Base-by-base conservation (phyloP, 352 stramenopile species). In the Pythium aristosporum region DNA sequence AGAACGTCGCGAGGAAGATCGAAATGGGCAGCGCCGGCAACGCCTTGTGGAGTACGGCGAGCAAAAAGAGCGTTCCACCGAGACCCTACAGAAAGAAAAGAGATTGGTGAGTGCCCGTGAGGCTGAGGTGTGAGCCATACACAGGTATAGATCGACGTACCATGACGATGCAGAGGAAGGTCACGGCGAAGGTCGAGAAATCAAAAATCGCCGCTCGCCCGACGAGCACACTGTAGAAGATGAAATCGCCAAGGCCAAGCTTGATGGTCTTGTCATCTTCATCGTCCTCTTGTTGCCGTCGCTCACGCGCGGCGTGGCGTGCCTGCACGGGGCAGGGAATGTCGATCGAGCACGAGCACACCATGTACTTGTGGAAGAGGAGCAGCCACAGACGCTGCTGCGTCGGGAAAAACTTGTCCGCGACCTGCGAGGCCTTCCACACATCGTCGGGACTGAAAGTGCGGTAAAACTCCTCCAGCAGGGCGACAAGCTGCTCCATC, bases 141-240 rank as follows among this genome's bases (percentile, higher is more conserved):
- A 56, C 10, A 15, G 13, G 47, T 28, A 61, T 11, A 16, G 43
- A 39, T 25, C 0, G 13, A 73, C 76, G 75, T 73, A 93, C 85
- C 55, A 99, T 86, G 54, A 99, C 92, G 34, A 97, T 96, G 57
- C 80, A 91, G 12, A 99, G 64, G 50, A 98, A 98, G 49, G 91
- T 97, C 32, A 93, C 83, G 5, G 89, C 88, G 71, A 98, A 98
- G 5, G 96, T 94, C 20, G 94, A 96, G 67, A 99, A 99, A 64
- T 97, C 96, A 66, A 96, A 96, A 43, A 98, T 92, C 18, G 94
- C 95, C 43, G 97, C 96, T 47, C 97, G 96, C 12, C 92, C 95
- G 11, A 99, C 95, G 36, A 99, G 77, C 18, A 99, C 90, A 71
- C 85, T 98, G 81, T 99, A 99, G 71, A 99, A 99, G 54, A 99